Evolutionary conservation across 129 eudicot genomes (phyloP), one percentile per base, ranked within the genome.

Genomic region (Rutidosis leptorrhynchoides): DNA sequence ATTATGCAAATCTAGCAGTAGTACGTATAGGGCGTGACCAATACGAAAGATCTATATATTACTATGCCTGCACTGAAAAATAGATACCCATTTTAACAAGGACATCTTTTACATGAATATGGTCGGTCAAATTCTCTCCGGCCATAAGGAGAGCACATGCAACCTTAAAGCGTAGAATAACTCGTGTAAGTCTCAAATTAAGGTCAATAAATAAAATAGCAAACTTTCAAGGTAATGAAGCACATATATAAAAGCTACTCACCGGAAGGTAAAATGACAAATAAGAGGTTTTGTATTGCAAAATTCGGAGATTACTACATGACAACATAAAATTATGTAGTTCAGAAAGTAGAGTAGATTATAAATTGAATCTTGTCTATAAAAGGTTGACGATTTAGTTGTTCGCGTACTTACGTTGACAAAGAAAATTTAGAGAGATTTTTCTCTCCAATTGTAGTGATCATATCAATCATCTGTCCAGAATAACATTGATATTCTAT

Each of bases 401-500:
- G 15, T 58, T 57, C 4, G n/a, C n/a, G 7, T 43, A 73, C 94
- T 79, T 68, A 83, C 96, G 77, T 40, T 52, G 86, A 70, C 65
- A 86, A 65, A 19, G 95, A 71, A 65, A 86, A 89, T 55, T 86
- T 89, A 0, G 90, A 83, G 26, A 89, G 76, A 72, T 85, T 87
- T 62, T 80, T 29, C 63, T 83, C 88, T 55, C 87, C 94, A 21
- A 73, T 78, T 71, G 87, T 81, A 73, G 97, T 83, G 68, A 84
- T 86, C 65, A 76, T 64, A 80, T 86, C 97, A 29, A 83, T 83
- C 97, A 90, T 90, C 30, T 90, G 97, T 67, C 97, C 95, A 22
- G 64, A 72, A 0, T 83, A 77, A 29, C 90, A 83, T 73, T 89
- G 96, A 66, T 68, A 86, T 58, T 90, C 97, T 1, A 80, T 86